Percentiles rank a stretch among this genome's conserved stretches.
Evolutionary conservation across 805 yeast species (phyloP).

Genomic region (Monosporozyma aerobia): DNA sequence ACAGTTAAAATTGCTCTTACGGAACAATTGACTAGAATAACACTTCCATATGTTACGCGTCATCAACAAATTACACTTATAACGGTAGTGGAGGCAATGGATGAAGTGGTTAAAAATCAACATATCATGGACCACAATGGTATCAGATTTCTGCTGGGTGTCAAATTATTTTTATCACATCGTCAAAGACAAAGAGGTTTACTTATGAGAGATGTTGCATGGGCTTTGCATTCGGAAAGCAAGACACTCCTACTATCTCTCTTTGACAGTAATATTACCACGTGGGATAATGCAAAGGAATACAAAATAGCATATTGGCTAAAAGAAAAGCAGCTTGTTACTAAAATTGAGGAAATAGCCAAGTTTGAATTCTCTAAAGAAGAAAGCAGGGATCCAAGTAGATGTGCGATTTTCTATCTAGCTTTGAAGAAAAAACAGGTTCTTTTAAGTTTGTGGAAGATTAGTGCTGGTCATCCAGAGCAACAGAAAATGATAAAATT

Average conservation of each 20-base stretch:
- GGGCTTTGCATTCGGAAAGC: constrained; percentile 81
- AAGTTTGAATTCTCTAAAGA: constrained; percentile 53
- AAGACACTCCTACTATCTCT: constrained; percentile 54
- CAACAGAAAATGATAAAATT: constrained; percentile 74
- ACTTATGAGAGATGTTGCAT: constrained; percentile 70
- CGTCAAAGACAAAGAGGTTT: constrained; percentile 41
- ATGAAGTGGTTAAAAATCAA: constrained; percentile 40
- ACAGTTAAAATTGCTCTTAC: constrained; percentile 40
- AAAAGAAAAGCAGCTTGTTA: constrained; percentile 36
- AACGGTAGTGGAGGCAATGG: constrained; percentile 56
- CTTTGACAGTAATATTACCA: constrained; percentile 32
- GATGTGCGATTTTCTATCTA: constrained; percentile 64
- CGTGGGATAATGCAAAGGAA: constrained; percentile 53
- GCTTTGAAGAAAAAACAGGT: constrained; percentile 73
- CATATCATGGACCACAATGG: constrained; percentile 44
- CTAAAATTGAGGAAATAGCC: constrained; percentile 60
- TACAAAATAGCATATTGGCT: constrained; percentile 71
- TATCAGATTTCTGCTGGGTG: constrained; percentile 58
- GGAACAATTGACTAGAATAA: constrained; percentile 51
- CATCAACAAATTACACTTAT: constrained; percentile 84
- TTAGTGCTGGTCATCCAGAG: constrained; percentile 65
- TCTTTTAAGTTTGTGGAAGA: constrained; percentile 75
- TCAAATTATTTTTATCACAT: constrained; percentile 54
- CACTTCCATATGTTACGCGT: constrained; percentile 75
- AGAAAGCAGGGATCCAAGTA: constrained; percentile 60